These are phyloP conservation scores for Glycine latifolia DNA, from an alignment of 306 rosid species.

Conservation along the genomic window DNA sequence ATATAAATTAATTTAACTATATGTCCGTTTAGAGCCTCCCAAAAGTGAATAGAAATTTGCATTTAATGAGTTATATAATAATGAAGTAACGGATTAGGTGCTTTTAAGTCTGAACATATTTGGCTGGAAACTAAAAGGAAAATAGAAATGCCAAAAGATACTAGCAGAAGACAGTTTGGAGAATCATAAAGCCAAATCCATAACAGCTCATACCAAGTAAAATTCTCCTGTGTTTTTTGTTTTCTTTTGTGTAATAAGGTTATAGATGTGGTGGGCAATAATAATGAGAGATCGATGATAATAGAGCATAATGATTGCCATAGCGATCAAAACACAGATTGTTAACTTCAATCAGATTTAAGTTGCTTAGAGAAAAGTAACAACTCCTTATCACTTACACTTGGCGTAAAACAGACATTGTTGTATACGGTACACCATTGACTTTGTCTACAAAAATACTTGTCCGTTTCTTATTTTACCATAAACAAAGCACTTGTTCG, in stretches of 20 bases:
- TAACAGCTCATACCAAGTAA: conserved; percentile 42
- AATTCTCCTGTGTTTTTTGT: not conserved
- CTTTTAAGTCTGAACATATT: not conserved
- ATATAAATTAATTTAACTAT: not conserved
- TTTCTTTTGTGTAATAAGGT: not conserved
- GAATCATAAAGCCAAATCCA: conserved; percentile 31
- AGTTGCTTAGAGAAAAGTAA: not conserved
- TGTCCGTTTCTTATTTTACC: conserved; percentile 22
- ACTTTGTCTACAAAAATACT: conserved; percentile 14
- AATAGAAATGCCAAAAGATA: not conserved
- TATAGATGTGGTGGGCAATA: not conserved
- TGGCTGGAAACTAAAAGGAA: not conserved
- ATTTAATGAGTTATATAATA: not conserved
- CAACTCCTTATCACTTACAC: not conserved
- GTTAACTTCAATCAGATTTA: conserved; percentile 1
- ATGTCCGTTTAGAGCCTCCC: not conserved
- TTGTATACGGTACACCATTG: conserved; percentile 18
- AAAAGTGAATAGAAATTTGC: not conserved
- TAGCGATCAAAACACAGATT: not conserved
- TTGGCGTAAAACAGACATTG: not conserved
- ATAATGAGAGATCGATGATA: not conserved
- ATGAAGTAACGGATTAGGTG: not conserved
- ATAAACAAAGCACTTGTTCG: not conserved
- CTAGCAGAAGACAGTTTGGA: conserved; percentile 11
- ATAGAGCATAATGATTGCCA: not conserved